Evolutionary conservation across 495 filamentous ascomycete species (phyloP).

Genomic region (Geoglossum glabrum): DNA sequence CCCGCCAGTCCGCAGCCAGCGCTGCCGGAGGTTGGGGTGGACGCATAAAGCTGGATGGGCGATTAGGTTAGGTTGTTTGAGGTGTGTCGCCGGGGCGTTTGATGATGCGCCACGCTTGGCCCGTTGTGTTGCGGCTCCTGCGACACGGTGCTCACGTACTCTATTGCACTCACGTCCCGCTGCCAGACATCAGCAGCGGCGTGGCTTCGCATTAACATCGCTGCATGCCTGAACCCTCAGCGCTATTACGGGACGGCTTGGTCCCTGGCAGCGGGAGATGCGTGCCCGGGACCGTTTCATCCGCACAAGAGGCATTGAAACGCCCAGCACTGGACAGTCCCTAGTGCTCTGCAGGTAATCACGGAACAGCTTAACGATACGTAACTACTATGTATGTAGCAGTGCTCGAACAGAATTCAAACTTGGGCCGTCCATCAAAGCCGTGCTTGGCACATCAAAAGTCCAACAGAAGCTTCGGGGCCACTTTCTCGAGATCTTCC

Average conservation of each 20-base stretch:
- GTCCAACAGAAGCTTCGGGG: constrained; percentile 77
- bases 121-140: neutral
- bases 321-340: too few relatives aligned
- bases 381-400: too few relatives aligned
- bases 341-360: too few relatives aligned
- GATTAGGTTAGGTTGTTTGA: neutral
- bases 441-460: constrained; percentile 24
- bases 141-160: neutral
- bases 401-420: neutral
- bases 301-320: too few relatives aligned
- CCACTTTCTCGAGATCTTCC: constrained; percentile 77
- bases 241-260: too few relatives aligned
- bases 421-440: neutral
- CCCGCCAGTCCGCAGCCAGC: neutral
- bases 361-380: too few relatives aligned
- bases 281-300: too few relatives aligned
- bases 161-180: too few relatives aligned
- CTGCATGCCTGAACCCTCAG: too few relatives aligned
- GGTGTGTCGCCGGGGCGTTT: neutral
- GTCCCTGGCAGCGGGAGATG: too few relatives aligned
- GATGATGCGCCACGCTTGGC: neutral
- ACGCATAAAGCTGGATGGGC: neutral
- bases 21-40: neutral
- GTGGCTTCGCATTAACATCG: neutral
- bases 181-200: neutral